phyloP scores from a whole-genome alignment of 306 rosid genomes.

The Quercus bicolor region DNA sequence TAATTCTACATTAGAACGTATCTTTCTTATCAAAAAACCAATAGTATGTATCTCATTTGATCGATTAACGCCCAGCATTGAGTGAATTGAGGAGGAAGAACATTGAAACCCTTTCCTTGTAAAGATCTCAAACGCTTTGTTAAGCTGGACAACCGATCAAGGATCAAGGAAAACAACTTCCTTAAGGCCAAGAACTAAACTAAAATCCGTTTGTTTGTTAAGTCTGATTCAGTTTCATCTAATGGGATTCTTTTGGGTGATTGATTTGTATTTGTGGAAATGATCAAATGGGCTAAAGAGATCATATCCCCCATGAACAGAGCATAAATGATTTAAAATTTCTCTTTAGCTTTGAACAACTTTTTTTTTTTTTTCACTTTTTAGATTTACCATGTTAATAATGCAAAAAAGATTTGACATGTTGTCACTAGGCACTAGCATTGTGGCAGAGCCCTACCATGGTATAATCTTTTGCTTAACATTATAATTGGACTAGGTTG shows the following conservation, averaged over 20 bases:
- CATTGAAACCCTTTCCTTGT: conserved; percentile 48
- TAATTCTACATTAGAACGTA: too few relatives aligned
- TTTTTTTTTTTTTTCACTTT: background rate
- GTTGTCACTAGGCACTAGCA: too few relatives aligned
- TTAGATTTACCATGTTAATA: conserved; percentile 1
- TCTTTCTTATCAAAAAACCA: too few relatives aligned
- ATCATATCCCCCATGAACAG: too few relatives aligned
- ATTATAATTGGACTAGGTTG: background rate
- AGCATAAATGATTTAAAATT: conserved; percentile 12
- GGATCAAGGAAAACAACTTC: conserved; percentile 79
- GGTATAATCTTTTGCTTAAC: too few relatives aligned
- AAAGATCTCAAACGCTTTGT: conserved; percentile 69
- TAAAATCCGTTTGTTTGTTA: background rate
- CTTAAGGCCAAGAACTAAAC: conserved; percentile 63
- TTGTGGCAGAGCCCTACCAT: too few relatives aligned
- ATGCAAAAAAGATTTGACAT: background rate
- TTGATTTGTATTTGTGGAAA: conserved; percentile 6
- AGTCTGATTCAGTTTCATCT: conserved; percentile 12
- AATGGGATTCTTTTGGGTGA: conserved; percentile 26
- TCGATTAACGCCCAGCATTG: conserved; percentile 64
- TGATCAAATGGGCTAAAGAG: conserved; percentile 14
- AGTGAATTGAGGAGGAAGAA: conserved; percentile 75
- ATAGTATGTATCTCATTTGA: conserved; percentile 17
- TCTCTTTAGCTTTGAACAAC: background rate
- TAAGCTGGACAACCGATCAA: conserved; percentile 74